Evolutionary conservation across 208 protist species (phyloP).

Genomic region (Leishmania guyanensis): DNA sequence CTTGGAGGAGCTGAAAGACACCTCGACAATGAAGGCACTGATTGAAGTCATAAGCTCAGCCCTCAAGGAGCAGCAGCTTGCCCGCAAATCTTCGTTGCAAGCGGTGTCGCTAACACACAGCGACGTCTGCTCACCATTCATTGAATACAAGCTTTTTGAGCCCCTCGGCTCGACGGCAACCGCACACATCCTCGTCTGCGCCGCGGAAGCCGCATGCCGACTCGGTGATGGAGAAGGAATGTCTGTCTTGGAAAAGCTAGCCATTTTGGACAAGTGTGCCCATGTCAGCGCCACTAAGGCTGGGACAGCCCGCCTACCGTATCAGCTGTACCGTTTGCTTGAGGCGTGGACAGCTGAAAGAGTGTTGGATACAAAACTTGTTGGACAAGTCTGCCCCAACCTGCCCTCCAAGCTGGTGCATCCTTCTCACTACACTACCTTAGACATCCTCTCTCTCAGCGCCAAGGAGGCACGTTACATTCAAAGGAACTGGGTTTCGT

Average conservation of each 20-base stretch:
- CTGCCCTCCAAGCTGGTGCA: slow-evolving; percentile 23
- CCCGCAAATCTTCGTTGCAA: slow-evolving; percentile 3
- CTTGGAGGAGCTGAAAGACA: slow-evolving; percentile 27
- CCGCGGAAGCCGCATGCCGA: slow-evolving; percentile 21
- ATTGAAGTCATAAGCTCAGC: slow-evolving; percentile 20
- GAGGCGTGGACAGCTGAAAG: slow-evolving; percentile 5
- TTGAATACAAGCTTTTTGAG: slow-evolving; percentile 28
- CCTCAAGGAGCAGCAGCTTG: slow-evolving; percentile 20
- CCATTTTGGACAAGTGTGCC: slow-evolving; percentile 27
- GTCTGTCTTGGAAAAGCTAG: slow-evolving; percentile 29
- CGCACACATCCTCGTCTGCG: slow-evolving; percentile 4
- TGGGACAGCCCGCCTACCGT: slow-evolving; percentile 25
- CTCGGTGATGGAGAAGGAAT: slow-evolving; percentile 22
- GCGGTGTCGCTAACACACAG: slow-evolving; percentile 9
- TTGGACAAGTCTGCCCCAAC: slow-evolving; percentile 20
- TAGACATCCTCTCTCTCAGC: slow-evolving; percentile 28
- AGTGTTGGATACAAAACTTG: not conserved
- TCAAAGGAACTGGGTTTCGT: slow-evolving; percentile 12
- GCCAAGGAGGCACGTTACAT: slow-evolving; percentile 16
- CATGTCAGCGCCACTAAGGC: not conserved
- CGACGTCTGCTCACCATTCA: not conserved
- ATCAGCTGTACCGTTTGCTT: slow-evolving; percentile 20
- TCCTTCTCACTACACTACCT: slow-evolving; percentile 26
- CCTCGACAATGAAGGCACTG: slow-evolving; percentile 22
- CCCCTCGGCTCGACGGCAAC: slow-evolving; percentile 9